Base-by-base conservation (phyloP, 352 stramenopile genomes). In the Phytopythium delawarense region DNA sequence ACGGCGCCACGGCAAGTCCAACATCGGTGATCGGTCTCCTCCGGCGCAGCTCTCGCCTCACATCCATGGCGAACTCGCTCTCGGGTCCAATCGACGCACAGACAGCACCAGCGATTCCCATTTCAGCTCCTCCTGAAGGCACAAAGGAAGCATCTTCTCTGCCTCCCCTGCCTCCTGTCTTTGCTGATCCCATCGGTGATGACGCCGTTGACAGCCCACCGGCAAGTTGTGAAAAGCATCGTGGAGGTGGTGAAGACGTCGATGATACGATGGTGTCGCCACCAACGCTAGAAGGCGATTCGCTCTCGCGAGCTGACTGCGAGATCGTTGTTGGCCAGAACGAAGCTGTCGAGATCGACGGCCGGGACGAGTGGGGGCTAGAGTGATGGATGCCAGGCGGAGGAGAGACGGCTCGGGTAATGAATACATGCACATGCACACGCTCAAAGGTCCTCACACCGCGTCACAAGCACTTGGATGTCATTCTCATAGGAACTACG, bases 21-120 rank as follows among this genome's bases (percentile, higher is more conserved):
- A 72, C 59, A 15, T 71, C 75, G 4, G 74, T 88, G 69, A 81
- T 80, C 55, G 78, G 66, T 7, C 68, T 88, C 37, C 84, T 92
- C 61, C 69, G 80, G 6, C 81, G 81, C 18, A 66, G 67, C 1
- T 80, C 80, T n/a, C 69, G 76, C 2, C 21, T 88, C 62, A 61
- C 77, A 8, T 82, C 79, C 0, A 72, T 74, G 6, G 66, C 69
- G 9, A 68, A 56, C 1, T 57, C 69, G 28, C n/a, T 39, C 7
- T 59, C 67, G 15, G 61, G 69, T 5, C 21, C 52, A 12, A 44
- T 35, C 0, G 40, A 51, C 49, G 45, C 40, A 16, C 45, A 21
- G 32, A 34, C 7, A 25, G 15, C 8, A 12, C n/a, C 20, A 45
- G 40, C 13, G 23, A 16, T 11, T 30, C 34, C 32, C 7, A 18